Evolutionary conservation across 345 rosid species (phyloP).

Genomic region (Moricandia moricandioides): DNA sequence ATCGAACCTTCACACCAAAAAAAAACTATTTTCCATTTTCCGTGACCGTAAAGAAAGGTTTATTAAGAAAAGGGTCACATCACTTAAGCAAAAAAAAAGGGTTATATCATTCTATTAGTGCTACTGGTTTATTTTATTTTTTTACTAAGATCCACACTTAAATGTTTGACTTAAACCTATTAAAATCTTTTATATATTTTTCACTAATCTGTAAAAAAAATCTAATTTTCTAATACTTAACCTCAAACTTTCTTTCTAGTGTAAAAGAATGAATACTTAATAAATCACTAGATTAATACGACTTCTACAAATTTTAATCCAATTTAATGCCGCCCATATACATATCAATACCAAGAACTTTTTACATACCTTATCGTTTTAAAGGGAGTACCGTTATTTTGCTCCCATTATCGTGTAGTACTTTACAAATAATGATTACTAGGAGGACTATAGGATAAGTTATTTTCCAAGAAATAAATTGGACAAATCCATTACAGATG

Average conservation of each 20-base stretch:
- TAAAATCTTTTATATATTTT: background rate
- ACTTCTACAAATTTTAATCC: background rate
- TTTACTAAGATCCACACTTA: background rate
- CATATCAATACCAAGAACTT: background rate
- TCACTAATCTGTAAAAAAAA: background rate
- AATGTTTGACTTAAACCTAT: background rate
- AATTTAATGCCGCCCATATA: conserved; percentile 1
- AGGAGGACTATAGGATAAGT: background rate
- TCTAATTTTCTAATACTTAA: background rate
- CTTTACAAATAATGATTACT: background rate
- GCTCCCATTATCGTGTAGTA: background rate
- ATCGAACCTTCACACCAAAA: conserved; percentile 24
- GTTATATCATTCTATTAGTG: background rate
- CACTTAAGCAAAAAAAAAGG: background rate
- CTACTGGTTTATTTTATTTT: background rate
- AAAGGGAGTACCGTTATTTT: background rate
- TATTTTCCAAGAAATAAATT: conserved; percentile 9
- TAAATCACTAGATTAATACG: background rate
- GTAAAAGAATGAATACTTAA: background rate
- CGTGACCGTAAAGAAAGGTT: conserved; percentile 5
- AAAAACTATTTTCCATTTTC: background rate
- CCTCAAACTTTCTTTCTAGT: background rate
- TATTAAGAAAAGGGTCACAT: background rate
- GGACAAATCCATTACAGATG: conserved; percentile 1
- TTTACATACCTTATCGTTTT: background rate